phyloP scores from a whole-genome alignment of 2,329 filamentous ascomycete species.

The Volutella citrinella region DNA sequence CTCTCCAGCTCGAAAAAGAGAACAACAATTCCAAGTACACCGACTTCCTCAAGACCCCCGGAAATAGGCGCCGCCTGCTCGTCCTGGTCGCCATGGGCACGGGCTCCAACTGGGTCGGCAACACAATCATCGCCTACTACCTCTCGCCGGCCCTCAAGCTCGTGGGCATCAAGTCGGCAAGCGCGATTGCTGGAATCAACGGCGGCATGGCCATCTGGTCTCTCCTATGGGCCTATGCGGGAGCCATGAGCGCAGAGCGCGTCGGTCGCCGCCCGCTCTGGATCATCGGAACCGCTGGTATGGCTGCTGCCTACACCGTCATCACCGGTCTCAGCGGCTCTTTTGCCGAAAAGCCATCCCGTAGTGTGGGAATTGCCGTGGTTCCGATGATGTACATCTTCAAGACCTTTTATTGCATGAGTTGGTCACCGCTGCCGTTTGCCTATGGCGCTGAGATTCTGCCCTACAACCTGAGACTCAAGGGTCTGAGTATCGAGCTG shows the following conservation, averaged over 20 bases:
- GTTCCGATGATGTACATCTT: slow-evolving; percentile 15
- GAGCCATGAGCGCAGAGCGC: slow-evolving; percentile 12
- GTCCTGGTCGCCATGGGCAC: slow-evolving; percentile 60
- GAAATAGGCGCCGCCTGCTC: slow-evolving; percentile 60
- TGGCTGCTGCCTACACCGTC: slow-evolving; percentile 9
- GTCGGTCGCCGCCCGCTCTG: slow-evolving; percentile 14
- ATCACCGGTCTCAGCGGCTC: slow-evolving; percentile 7
- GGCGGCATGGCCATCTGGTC: slow-evolving; percentile 18
- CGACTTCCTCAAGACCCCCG: slow-evolving; percentile 58
- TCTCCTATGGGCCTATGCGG: slow-evolving; percentile 9
- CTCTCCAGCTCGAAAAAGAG: slow-evolving; percentile 54
- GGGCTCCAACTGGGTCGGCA: slow-evolving; percentile 64
- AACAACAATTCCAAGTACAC: slow-evolving; percentile 49
- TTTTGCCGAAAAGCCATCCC: slow-evolving; percentile 10
- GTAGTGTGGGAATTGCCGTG: slow-evolving; percentile 11
- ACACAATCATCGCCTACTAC: slow-evolving; percentile 36
- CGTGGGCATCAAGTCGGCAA: slow-evolving; percentile 6
- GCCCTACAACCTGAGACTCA: slow-evolving; percentile 23
- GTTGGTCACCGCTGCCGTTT: slow-evolving; percentile 23
- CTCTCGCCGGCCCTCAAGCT: slow-evolving; percentile 1
- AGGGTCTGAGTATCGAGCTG: slow-evolving; percentile 20
- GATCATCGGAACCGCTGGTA: slow-evolving; percentile 10
- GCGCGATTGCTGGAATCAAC: slow-evolving; percentile 13
- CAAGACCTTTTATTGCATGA: slow-evolving; percentile 20
- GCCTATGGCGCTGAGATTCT: slow-evolving; percentile 25